These are phyloP conservation scores for Leccinellum luteum DNA, from an alignment of 768 basidiomycete species.

Conservation along the genomic window DNA sequence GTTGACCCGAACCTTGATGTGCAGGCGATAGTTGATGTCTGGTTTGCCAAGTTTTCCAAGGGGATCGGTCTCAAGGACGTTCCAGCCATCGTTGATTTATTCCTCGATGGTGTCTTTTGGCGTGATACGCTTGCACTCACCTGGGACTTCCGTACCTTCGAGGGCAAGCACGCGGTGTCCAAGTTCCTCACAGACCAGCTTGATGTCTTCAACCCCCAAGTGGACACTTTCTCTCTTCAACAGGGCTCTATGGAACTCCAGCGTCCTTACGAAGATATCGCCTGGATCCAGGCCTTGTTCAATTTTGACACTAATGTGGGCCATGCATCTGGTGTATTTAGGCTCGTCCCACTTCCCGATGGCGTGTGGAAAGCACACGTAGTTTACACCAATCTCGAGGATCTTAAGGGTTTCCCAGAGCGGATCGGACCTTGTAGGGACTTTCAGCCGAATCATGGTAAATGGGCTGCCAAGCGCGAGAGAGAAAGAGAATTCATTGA, in stretches of 20 bases:
- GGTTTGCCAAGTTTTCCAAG: conserved; percentile 41
- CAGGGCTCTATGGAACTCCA: conserved; percentile 19
- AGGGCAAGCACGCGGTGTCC: conserved; percentile 38
- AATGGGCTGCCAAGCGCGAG: conserved; percentile 30
- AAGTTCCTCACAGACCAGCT: conserved; percentile 50
- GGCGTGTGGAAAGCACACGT: conserved; percentile 47
- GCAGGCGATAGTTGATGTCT: conserved; percentile 33
- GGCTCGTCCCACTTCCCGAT: conserved; percentile 42
- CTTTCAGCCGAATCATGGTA: conserved; percentile 34
- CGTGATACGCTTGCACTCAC: conserved; percentile 60
- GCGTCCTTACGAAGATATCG: conserved; percentile 34
- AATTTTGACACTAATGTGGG: conserved; percentile 44
- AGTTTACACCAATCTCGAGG: conserved; percentile 51
- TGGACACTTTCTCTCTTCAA: conserved; percentile 23
- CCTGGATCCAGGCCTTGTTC: conserved; percentile 45
- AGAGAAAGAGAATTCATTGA: conserved; percentile 32
- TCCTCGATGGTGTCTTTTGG: conserved; percentile 46
- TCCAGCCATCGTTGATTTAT: conserved; percentile 33
- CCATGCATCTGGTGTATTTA: conserved; percentile 42
- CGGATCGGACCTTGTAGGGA: conserved; percentile 44
- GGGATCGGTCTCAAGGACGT: conserved; percentile 34
- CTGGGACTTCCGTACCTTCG: conserved; percentile 61
- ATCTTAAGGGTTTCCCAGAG: conserved; percentile 45
- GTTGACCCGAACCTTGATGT: conserved; percentile 36
- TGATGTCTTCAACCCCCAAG: conserved; percentile 14